Evolutionary conservation across 2,329 filamentous ascomycete species (phyloP), one percentile per base, ranked within the genome.

Genomic region (Hypomyces perniciosus): DNA sequence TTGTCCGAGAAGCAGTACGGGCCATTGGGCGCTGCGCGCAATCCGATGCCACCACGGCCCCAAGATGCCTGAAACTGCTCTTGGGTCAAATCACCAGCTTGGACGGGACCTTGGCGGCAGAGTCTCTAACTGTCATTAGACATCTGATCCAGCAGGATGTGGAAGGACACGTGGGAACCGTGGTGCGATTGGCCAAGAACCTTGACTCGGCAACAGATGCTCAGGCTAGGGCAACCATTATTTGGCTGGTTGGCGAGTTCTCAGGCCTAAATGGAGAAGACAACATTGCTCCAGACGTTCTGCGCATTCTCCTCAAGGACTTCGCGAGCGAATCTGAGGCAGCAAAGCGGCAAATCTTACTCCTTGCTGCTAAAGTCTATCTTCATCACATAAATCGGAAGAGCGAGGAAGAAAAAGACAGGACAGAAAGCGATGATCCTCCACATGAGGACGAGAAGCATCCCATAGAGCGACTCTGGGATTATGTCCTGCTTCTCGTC

Each of bases 231-330:
- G 93, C 93, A 3, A 96, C 89, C 45, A 96, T 99, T 56, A 87
- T 99, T 59, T 99, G 93, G 93, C 81, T 99, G 1, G 91, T 97
- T 0, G 93, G 93, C 42, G 93, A 99, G 68, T 97, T 95, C 61
- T 83, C 92, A 0, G 89, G 90, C 0, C 69, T 86, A 3, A 83
- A 90, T 50, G 80, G 85, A 8, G 85, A 91, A 53, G 85, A 93
- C 64, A 95, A 95, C 61, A 92, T 99, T 54, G 93, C 93, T 0
- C 85, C 92, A 0, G 93, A 99, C 62, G 90, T 97, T 6, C 73
- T 97, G 33, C 83, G 93, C 6, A 92, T 97, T 40, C 72, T 99
- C 2, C 79, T 90, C 41, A 92, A 90, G 65, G 86, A 85, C 13
- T 99, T 97, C 63, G 76, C 84, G 1, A 83, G 84, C 54, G 93